These are phyloP conservation scores for Epichloe typhina DNA, from an alignment of 2,329 filamentous ascomycete species.

Conservation along the genomic window DNA sequence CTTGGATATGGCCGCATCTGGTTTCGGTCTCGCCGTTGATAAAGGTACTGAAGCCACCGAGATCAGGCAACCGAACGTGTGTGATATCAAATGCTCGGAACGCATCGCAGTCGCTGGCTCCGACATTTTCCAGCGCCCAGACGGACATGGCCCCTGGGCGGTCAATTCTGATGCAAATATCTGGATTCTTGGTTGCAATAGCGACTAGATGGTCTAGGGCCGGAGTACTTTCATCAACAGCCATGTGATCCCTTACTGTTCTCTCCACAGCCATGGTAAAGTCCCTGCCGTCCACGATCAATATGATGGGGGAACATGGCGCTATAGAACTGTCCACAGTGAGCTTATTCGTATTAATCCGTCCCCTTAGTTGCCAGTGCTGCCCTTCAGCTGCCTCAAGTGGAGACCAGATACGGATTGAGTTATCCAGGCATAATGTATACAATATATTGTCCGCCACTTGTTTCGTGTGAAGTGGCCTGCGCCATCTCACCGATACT, in stretches of 20 bases:
- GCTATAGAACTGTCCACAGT: conserved; percentile 35
- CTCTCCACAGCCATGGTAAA: conserved; percentile 66
- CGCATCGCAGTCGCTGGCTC: conserved; percentile 51
- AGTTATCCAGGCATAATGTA: conserved; percentile 70
- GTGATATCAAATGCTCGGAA: conserved; percentile 75
- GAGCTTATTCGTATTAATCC: conserved; percentile 62
- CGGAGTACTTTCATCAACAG: conserved; percentile 44
- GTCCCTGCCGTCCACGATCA: conserved; percentile 71
- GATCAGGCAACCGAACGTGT: conserved; percentile 50
- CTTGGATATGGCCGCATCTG: conserved; percentile 42
- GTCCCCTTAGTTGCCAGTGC: conserved; percentile 65
- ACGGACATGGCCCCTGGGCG: conserved; percentile 77
- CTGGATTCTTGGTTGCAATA: conserved; percentile 71
- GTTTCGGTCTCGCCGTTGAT: conserved; percentile 10
- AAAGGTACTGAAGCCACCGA: conserved; percentile 31
- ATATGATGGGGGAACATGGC: conserved; percentile 32
- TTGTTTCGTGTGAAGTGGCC: conserved; percentile 63
- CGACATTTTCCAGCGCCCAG: conserved; percentile 83
- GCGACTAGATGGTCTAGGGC: conserved; percentile 76
- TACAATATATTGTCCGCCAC: conserved; percentile 78
- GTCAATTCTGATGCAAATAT: conserved; percentile 78
- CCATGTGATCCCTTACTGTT: conserved; percentile 49
- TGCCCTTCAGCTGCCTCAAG: conserved; percentile 59
- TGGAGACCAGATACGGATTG: conserved; percentile 72
- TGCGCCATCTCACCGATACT: conserved; percentile 77